Base-by-base conservation (phyloP, 1,284 basidiomycete species). In the Ustilago shanxiensis region DNA sequence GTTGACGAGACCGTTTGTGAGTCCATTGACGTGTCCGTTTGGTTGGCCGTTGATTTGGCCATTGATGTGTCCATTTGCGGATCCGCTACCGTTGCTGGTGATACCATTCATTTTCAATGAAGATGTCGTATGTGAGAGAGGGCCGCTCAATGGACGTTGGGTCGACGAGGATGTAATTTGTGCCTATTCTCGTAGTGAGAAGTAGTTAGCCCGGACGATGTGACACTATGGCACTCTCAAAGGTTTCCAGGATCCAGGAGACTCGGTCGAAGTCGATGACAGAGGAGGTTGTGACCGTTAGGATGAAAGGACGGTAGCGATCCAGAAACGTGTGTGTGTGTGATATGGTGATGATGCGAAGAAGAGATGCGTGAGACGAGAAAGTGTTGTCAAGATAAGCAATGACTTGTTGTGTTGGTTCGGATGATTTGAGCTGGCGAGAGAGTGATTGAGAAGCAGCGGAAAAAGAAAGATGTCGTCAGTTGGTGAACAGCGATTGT, bases 111-210 rank as follows among this genome's bases (percentile, higher is more conserved):
- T 72, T 20, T 4, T 58, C 1, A 24, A 8, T 14, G 1, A 37
- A 8, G 62, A 41, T 60, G 68, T 60, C 57, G 58, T 64, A 60
- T 52, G 61, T n/a, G n/a, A n/a, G n/a, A n/a, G n/a, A n/a, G n/a
- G n/a, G n/a, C n/a, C n/a, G n/a, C n/a, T n/a, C n/a, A n/a, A n/a
- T n/a, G n/a, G n/a, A 20, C n/a, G 28, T 13, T 20, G 20, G 24
- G 10, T 10, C 10, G 45, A 49, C 10, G 45, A 20, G 45, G 20
- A 22, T 49, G n/a, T n/a, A 33, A 33, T 33, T 33, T 33, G 31
- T n/a, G n/a, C n/a, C n/a, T n/a, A n/a, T n/a, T n/a, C n/a, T n/a
- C n/a, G n/a, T 33, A 33, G 31, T 33, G 31, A 33, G 31, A 33
- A 33, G 31, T 33, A 33, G 31, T 33, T n/a, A n/a, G n/a, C n/a